Base-by-base conservation (phyloP, 495 filamentous ascomycete genomes). In the Neurospora pannonica region DNA sequence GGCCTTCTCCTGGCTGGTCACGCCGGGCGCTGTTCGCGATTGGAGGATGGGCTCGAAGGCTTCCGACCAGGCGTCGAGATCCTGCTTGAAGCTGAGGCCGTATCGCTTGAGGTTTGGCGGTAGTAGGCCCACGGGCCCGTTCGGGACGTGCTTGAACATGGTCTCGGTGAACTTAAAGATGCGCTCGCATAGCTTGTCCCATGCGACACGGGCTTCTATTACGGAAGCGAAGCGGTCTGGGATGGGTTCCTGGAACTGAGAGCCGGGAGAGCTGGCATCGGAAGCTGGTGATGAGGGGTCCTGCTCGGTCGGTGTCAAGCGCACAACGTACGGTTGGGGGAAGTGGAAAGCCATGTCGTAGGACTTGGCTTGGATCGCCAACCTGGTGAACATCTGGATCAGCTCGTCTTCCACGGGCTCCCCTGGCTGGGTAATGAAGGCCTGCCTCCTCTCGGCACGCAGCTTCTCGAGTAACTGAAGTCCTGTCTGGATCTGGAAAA, bases 271-370 rank as follows among this genome's bases (percentile, higher is more conserved):
- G 19, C 82, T 79, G 2, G 76, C 81, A 7, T 87, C 84, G 13
- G 85, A 85, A 6, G 79, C 74, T 1, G 85, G 84, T 0, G 87
- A 86, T 0, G 78, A 73, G 11, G 82, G 76, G 70, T 83, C 72
- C 39, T 82, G 75, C 72, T 74, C 73, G 21, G 79, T 75, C 5
- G 83, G 79, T 11, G 82, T 85, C n/a, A 89, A 81, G 15, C 84
- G 84, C 70, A 89, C 86, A 6, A 89, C 86, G 42, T 80, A 87
- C 19, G 87, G 87, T 19, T 87, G 82, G n/a, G 86, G 87, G 72
- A 89, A 89, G 74, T 89, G 87, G 80, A 89, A 88, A 67, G 87
- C 87, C 85, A 89, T 86, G 76, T 89, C 87, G 79, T 89, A 89
- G 31, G 86, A 88, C 73, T 89, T 89, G 39, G 87, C 87, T 76